phyloP scores from a whole-genome alignment of 192 early-diverging fungal species.

The Coemansia sp. region DNA sequence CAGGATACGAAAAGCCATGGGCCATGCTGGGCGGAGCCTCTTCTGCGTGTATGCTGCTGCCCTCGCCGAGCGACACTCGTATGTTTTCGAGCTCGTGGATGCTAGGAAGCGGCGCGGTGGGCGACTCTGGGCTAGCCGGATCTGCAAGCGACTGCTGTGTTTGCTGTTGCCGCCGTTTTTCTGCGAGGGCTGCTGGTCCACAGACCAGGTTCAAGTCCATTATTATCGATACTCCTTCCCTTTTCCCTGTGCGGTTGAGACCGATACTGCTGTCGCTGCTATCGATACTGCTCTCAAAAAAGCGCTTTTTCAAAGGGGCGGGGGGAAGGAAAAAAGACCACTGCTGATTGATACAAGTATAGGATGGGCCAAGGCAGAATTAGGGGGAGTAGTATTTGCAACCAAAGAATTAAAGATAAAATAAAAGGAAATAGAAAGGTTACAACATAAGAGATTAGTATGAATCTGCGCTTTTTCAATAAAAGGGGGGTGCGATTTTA shows the following conservation, averaged over 20 bases:
- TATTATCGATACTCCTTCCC: not conserved
- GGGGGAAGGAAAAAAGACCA: not conserved
- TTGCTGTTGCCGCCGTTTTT: not conserved
- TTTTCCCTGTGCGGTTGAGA: not conserved
- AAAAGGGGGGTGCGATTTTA: not conserved
- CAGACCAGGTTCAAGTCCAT: slow-evolving; percentile 51
- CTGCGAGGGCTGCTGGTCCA: slow-evolving; percentile 7
- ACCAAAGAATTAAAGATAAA: not conserved
- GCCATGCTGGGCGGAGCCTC: slow-evolving; percentile 1
- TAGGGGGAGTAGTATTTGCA: not conserved
- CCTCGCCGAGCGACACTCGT: slow-evolving; percentile 15
- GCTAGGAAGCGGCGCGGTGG: slow-evolving; percentile 11
- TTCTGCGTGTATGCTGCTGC: not conserved
- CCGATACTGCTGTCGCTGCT: not conserved
- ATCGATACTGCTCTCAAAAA: not conserved
- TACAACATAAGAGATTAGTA: not conserved
- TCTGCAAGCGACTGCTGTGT: not conserved
- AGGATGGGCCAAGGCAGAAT: not conserved
- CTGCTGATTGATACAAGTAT: not conserved
- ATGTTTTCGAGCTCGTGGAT: slow-evolving; percentile 35
- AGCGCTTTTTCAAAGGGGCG: no score
- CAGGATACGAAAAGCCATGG: not conserved
- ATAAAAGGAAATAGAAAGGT: not conserved
- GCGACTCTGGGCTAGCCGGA: not conserved
- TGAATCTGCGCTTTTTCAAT: not conserved